Base-by-base conservation (phyloP, 2,329 filamentous ascomycete genomes). In the Paecilomyces niveus region DNA sequence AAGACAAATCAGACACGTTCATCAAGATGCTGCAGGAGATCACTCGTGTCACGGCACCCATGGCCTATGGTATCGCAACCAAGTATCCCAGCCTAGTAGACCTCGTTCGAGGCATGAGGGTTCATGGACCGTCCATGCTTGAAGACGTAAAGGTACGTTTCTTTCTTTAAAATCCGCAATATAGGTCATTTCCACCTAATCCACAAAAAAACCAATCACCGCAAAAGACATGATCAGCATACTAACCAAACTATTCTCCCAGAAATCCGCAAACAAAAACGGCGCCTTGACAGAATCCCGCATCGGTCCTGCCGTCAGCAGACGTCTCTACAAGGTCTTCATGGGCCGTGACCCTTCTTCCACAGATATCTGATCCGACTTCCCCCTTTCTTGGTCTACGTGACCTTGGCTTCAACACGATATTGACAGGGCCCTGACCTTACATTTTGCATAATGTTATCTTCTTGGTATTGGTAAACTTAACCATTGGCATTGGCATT, bases 21-120 rank as follows among this genome's bases (percentile, higher is more conserved):
- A 77, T 85, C 52, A 84, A 84, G 63, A 90, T 93, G 89, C 75
- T 94, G 55, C 87, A 91, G 72, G 87, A 92, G 73, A 84, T 92
- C 49, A 80, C 80, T 13, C 83, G 89, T 15, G 81, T 93, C 15
- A 92, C 90, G 5, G 82, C 85, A 0, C 83, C 87, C 0, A 84
- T 91, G 66, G 89, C 89, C 0, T 84, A 87, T 61, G 89, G 89
- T 2, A 83, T 93, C 59, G 80, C 81, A 0, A 76, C 76, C 1
- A 80, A 86, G 68, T 91, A 86, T 69, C 78, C 75, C 1, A 83
- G 75, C 4, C 81, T 89, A 1, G 72, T 78, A 10, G 74, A 81
- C 32, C 73, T 94, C 32, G 79, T 89, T 0, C 72, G 74, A 1
- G 87, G 80, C 0, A 78, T 93, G 56, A 80, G 84, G 64, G 67